phyloP scores from a whole-genome alignment of 2,329 filamentous ascomycete genomes.

The Aureobasidium pullulans region DNA sequence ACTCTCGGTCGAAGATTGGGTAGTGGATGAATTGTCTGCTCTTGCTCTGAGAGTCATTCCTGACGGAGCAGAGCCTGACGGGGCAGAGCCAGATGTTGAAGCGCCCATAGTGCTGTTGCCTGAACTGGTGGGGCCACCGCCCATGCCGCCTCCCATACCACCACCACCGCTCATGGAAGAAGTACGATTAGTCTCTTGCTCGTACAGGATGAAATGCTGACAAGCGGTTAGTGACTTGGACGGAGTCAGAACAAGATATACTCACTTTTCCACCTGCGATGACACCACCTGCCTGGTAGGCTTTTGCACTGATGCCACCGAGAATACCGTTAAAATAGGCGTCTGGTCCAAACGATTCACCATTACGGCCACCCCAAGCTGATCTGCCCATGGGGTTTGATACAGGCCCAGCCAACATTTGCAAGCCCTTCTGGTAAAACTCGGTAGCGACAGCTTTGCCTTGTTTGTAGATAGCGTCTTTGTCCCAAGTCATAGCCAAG shows the following conservation, averaged over 20 bases:
- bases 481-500: constrained; percentile 32
- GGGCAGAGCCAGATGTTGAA: not conserved
- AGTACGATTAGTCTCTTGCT: constrained; percentile 42
- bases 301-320: constrained; percentile 32
- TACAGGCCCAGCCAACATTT: constrained; percentile 15
- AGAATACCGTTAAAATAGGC: constrained; percentile 37
- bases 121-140: not conserved
- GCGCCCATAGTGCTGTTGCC: not conserved
- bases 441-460: constrained; percentile 41
- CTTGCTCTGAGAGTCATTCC: not conserved
- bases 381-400: constrained; percentile 36
- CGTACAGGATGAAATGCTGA: constrained; percentile 51
- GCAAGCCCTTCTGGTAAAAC: constrained; percentile 14
- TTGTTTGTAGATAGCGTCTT: constrained; percentile 41
- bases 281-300: constrained; percentile 35
- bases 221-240: not conserved
- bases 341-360: constrained; percentile 35
- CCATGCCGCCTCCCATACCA: not conserved
- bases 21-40: not conserved
- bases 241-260: not conserved
- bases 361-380: constrained; percentile 35
- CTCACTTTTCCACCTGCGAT: constrained; percentile 31
- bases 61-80: not conserved
- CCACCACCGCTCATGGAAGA: not conserved
- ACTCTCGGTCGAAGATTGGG: not conserved